Conservation (phyloP, 805 yeast genomes). For the Teunomyces cretensis region DNA sequence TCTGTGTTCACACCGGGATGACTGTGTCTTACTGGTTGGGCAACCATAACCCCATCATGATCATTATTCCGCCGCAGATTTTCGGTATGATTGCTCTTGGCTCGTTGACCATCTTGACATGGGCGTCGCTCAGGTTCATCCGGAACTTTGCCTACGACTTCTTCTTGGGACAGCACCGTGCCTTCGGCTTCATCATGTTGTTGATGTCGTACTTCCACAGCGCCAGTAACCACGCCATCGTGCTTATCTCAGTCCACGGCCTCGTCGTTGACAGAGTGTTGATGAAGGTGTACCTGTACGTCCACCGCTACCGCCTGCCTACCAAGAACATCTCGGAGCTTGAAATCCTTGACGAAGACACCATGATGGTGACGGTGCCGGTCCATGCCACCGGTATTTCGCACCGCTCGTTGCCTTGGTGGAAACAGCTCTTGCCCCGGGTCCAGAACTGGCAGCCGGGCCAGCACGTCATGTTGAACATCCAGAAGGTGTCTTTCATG, state of each 20-base stretch:
- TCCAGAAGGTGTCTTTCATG: constrained; percentile 33
- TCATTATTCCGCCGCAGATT: constrained; percentile 48
- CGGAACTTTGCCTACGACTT: constrained; percentile 42
- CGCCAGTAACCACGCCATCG: constrained; percentile 29
- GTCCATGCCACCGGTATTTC: constrained; percentile 17
- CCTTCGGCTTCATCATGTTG: constrained; percentile 42
- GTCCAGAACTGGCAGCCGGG: constrained; percentile 48
- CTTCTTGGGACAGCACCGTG: constrained; percentile 44
- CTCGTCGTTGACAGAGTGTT: constrained; percentile 43
- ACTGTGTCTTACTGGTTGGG: constrained; percentile 41
- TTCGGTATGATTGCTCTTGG: constrained; percentile 49
- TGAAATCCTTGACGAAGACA: constrained; percentile 41
- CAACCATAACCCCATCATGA: constrained; percentile 37
- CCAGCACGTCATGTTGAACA: constrained; percentile 45
- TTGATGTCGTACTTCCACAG: constrained; percentile 44
- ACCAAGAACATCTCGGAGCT: constrained; percentile 38
- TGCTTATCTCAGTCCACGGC: constrained; percentile 41
- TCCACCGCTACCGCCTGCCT: constrained; percentile 38
- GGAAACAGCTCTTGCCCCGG: constrained; percentile 30
- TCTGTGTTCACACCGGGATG: constrained; percentile 35
- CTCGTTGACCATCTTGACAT: constrained; percentile 33
- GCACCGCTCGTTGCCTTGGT: constrained; percentile 25
- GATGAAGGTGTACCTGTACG: constrained; percentile 23
- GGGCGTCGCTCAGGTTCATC: constrained; percentile 35
- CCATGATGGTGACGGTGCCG: constrained; percentile 40